Base-by-base conservation (phyloP, 2,329 filamentous ascomycete genomes). In the Penicillium sp. region DNA sequence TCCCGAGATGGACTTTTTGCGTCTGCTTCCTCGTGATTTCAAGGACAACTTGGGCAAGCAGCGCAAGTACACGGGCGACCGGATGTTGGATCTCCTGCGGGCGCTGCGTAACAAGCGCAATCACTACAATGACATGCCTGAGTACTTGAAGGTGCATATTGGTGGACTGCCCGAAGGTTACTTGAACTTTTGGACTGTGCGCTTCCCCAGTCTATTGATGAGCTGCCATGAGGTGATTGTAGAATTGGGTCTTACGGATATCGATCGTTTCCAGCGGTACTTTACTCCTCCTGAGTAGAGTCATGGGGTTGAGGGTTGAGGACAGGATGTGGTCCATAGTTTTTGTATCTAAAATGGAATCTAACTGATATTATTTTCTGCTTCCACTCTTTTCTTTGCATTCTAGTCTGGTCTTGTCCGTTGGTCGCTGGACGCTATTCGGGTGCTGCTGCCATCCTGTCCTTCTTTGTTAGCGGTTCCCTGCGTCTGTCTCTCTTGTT, bases 81-180 rank as follows among this genome's bases (percentile, higher is more conserved):
- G 88, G 51, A 86, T 99, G 74, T 80, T 99, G 58, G 95, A 99
- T 78, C 83, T 99, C 24, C 81, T 99, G 22, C 86, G 95, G 1
- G 95, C 94, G 1, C 81, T 99, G 59, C 85, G 95, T 26, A 99
- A 99, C 79, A 99, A 99, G 85, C 91, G 91, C 71, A 97, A 98
- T 67, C 95, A 99, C 75, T 99, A 97, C 75, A 93, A 97, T 73
- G 95, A 99, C 76, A 94, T 99, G 91, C 86, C 91, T 7, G 91
- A 93, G 15, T 81, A 87, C 53, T 85, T 97, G 65, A 94, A 89
- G 78, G 82, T 82, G 54, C 83, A 85, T 69, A 91, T 97, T 0
- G 93, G 92, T 0, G 80, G 88, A 9, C 74, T 94, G 62, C 90
- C 92, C 0, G 89, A 92, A 15, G 92, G 91, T 0, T 97, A 97